These are phyloP conservation scores for Sugiyamaella mastotermitis DNA, from an alignment of 805 yeast species.

Conservation along the genomic window DNA sequence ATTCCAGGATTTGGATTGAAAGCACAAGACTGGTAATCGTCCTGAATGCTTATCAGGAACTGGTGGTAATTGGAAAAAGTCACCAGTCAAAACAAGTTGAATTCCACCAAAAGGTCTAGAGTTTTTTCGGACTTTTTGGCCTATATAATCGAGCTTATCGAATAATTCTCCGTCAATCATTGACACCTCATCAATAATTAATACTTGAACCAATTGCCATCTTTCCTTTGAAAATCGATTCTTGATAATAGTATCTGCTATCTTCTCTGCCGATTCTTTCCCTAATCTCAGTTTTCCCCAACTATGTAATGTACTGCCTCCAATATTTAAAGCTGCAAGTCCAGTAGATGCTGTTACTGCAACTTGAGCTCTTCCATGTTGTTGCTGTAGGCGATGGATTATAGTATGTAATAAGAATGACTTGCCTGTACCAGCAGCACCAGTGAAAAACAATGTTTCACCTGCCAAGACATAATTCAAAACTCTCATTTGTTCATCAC, in stretches of 20 bases:
- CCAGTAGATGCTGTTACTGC: conserved; percentile 90
- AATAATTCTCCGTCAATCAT: conserved; percentile 81
- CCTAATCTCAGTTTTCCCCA: conserved; percentile 79
- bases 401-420: conserved; percentile 69
- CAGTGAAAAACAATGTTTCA: conserved; percentile 78
- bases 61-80: conserved; percentile 93
- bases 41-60: conserved; percentile 38
- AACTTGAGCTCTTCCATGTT: conserved; percentile 33
- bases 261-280: conserved; percentile 36
- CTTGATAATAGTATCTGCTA: conserved; percentile 42
- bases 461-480: conserved; percentile 48
- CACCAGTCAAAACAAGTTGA: conserved; percentile 84
- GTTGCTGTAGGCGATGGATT: conserved; percentile 42
- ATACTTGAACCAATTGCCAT: conserved; percentile 65
- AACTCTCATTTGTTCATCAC: conserved; percentile 45
- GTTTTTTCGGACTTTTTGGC: conserved; percentile 47
- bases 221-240: conserved; percentile 39
- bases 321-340: conserved; percentile 81
- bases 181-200: conserved; percentile 87
- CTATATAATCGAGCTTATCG: conserved; percentile 66
- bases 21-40: conserved; percentile 47
- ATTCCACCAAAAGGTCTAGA: conserved; percentile 87
- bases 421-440: conserved; percentile 98
- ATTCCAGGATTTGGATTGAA: conserved; percentile 71
- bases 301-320: conserved; percentile 76